Evolutionary conservation across 768 basidiomycete genomes (phyloP).

Genomic region (Saitozyma podzolica): DNA sequence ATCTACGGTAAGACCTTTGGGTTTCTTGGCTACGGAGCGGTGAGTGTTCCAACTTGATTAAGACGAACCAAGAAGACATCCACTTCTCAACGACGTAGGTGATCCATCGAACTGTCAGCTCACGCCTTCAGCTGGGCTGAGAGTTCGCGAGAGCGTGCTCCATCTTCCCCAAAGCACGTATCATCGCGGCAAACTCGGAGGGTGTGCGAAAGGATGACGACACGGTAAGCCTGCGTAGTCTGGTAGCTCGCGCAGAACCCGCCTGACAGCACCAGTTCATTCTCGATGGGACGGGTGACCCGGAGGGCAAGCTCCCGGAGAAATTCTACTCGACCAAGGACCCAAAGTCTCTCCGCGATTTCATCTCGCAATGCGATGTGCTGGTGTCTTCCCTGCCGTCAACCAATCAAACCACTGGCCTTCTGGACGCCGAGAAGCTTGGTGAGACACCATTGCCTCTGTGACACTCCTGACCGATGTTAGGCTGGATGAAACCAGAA

Average conservation of each 20-base stretch:
- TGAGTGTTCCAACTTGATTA: too few species aligned
- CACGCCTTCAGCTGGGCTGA: too few species aligned
- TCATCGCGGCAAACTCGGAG: too few species aligned
- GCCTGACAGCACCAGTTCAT: slow-evolving; percentile 34
- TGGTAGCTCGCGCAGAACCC: neutral
- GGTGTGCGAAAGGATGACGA: too few species aligned
- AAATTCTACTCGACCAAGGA: slow-evolving; percentile 35
- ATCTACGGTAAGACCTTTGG: too few species aligned
- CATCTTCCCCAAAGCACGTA: too few species aligned
- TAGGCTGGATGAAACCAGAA: slow-evolving; percentile 41
- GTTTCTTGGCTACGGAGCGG: too few species aligned
- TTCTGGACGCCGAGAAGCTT: slow-evolving; percentile 32
- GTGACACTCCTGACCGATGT: neutral
- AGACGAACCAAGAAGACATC: too few species aligned
- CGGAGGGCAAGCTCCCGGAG: slow-evolving; percentile 37
- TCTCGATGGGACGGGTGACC: slow-evolving; percentile 42
- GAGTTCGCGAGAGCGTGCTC: too few species aligned
- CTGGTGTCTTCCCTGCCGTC: slow-evolving; percentile 44
- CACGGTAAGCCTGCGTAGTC: too few species aligned
- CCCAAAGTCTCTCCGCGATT: slow-evolving; percentile 25
- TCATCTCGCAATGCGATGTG: slow-evolving; percentile 36
- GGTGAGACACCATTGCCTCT: neutral
- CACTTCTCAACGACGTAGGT: too few species aligned
- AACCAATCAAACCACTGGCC: slow-evolving; percentile 30
- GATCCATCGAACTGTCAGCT: too few species aligned